phyloP scores from a whole-genome alignment of 768 basidiomycete species.

The Melanogaster broomeanus region DNA sequence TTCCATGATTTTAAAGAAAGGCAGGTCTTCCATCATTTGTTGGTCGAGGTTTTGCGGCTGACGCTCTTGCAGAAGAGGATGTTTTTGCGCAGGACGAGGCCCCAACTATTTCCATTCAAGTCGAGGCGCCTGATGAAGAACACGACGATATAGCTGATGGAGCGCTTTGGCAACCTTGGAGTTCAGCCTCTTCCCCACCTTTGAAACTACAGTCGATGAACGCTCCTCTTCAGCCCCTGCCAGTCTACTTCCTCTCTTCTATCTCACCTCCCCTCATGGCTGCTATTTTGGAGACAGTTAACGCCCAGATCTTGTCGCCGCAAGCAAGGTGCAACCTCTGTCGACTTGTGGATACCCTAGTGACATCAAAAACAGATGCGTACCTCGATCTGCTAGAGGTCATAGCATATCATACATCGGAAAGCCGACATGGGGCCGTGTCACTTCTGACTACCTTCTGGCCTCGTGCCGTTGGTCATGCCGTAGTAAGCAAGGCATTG shows the following conservation, averaged over 20 bases:
- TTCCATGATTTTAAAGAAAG: neutral
- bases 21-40: slow-evolving; percentile 1
- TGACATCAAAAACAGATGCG: slow-evolving; percentile 62
- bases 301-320: slow-evolving; percentile 34
- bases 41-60: neutral
- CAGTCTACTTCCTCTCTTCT: slow-evolving; percentile 61
- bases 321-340: slow-evolving; percentile 51
- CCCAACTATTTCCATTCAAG: slow-evolving; percentile 59
- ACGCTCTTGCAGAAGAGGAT: slow-evolving; percentile 6
- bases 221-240: slow-evolving; percentile 54
- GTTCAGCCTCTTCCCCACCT: slow-evolving; percentile 14
- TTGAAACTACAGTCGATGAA: slow-evolving; percentile 48
- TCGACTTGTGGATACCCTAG: slow-evolving; percentile 53
- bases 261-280: slow-evolving; percentile 64
- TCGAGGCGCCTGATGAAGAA: slow-evolving; percentile 41
- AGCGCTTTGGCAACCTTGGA: slow-evolving; percentile 31
- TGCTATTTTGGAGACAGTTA: slow-evolving; percentile 59
- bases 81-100: slow-evolving; percentile 14
- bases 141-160: neutral
- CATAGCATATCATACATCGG: slow-evolving; percentile 62
- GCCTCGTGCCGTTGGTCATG: slow-evolving; percentile 71
- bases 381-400: slow-evolving; percentile 74
- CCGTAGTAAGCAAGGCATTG: slow-evolving; percentile 55
- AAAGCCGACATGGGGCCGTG: slow-evolving; percentile 56
- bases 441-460: slow-evolving; percentile 60